Evolutionary conservation across 305 asterid species (phyloP).

Genomic region (Fraxinus dipetala): DNA sequence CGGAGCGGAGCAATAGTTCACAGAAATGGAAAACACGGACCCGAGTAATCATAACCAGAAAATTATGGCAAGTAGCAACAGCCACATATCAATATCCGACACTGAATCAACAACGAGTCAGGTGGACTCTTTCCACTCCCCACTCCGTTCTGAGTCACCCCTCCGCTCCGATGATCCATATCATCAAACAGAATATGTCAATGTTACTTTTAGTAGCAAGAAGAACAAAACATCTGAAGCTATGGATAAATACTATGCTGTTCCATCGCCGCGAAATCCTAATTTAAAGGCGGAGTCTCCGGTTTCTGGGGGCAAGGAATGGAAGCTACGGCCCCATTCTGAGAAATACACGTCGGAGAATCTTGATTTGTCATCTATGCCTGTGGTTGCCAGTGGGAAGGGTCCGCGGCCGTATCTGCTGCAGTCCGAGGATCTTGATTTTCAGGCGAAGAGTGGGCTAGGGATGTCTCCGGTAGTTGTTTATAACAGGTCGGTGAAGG

Average conservation of each 20-base stretch:
- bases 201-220: constrained; percentile 3
- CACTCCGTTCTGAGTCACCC: constrained; percentile 64
- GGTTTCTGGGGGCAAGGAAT: constrained; percentile 28
- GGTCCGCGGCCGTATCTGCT: constrained; percentile 27
- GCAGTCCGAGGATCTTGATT: constrained; percentile 21
- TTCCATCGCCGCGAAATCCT: constrained; percentile 41
- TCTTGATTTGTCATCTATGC: constrained; percentile 21
- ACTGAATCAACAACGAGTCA: constrained; percentile 66
- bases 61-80: constrained; percentile 42
- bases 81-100: constrained; percentile 77
- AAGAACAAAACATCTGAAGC: constrained; percentile 39
- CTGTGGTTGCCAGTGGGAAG: constrained; percentile 2
- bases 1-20: background rate
- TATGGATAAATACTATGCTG: constrained; percentile 38
- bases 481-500: constrained; percentile 43
- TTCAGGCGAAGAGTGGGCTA: constrained; percentile 2
- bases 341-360: constrained; percentile 25
- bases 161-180: constrained; percentile 57
- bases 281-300: constrained; percentile 39
- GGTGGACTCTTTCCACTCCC: constrained; percentile 69
- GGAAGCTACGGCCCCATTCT: constrained; percentile 45
- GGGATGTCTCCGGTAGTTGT: background rate
- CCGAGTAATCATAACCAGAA: constrained; percentile 27
- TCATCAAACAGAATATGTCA: constrained; percentile 32
- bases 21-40: constrained; percentile 44